These are phyloP conservation scores for Cucurbitaria berberidis DNA, from an alignment of 2,329 filamentous ascomycete species.

Conservation along the genomic window DNA sequence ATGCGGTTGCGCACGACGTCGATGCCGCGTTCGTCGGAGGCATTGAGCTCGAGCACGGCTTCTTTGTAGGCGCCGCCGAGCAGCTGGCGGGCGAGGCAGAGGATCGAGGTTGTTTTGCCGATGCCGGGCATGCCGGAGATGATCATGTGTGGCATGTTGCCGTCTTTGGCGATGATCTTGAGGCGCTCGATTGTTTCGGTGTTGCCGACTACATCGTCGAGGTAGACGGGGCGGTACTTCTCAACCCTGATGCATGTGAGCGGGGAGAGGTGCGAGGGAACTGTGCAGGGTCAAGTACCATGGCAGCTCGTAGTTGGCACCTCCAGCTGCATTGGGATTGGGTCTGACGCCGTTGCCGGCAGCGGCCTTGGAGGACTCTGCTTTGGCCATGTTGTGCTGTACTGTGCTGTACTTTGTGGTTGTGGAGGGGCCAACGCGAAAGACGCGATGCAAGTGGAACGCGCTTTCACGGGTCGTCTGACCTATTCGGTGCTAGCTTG, in stretches of 20 bases:
- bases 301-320: constrained; percentile 74
- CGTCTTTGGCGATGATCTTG: constrained; percentile 97
- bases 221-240: constrained; percentile 93
- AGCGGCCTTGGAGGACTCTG: constrained; percentile 58
- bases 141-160: constrained; percentile 99
- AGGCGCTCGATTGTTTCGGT: constrained; percentile 96
- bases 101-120: constrained; percentile 94
- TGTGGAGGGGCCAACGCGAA: constrained; percentile 33
- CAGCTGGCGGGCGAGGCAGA: constrained; percentile 90
- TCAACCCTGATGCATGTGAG: constrained; percentile 74
- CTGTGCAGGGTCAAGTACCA: constrained; percentile 61
- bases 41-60: constrained; percentile 94
- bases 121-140: constrained; percentile 99
- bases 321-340: constrained; percentile 48
- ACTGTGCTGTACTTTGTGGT: too few relatives aligned
- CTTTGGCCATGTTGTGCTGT: constrained; percentile 51
- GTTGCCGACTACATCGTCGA: constrained; percentile 97
- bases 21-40: constrained; percentile 95
- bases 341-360: constrained; percentile 52
- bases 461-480: constrained; percentile 28
- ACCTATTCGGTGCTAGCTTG: constrained; percentile 7
- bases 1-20: constrained; percentile 97
- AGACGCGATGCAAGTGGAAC: constrained; percentile 24
- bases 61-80: constrained; percentile 96
- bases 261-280: background rate